Evolutionary conservation across 176 grass and related monocot genomes (phyloP), one percentile per base, ranked within the genome.

Genomic region (Eleusine indica): DNA sequence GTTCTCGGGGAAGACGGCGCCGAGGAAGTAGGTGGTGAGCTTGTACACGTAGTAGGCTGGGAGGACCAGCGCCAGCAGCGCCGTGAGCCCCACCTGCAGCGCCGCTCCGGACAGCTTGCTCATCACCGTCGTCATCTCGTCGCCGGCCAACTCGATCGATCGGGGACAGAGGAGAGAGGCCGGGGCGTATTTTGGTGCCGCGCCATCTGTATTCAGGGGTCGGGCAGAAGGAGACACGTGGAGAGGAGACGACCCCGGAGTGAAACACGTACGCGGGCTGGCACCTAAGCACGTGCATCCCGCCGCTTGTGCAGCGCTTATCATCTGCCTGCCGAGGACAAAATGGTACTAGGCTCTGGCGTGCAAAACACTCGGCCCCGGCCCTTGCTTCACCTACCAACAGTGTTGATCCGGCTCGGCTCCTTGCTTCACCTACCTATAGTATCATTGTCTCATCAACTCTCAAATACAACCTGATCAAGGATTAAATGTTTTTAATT

Each of bases 21-120:
- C 71, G 58, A 91, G 58, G 76, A 94, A 54, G 80, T 83, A 91
- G 60, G 71, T 40, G 75, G 88, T 80, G 60, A 86, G 60, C 75
- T 68, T 93, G 81, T 74, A 97, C 48, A 94, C 80, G 66, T 89
- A 86, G 64, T 88, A 86, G 13, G 82, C 40, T 69, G 88, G 76
- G 63, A 91, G 53, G 21, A 89, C 15, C 7, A 70, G 25, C 68
- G 82, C 17, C 17, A 88, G 73, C 29, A 60, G 64, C 42, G 79
- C 75, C 48, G 85, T 51, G 7, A 83, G 80, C 44, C 73, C 43
- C 66, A 52, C 43, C 80, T 43, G 42, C 35, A 77, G 5, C 18
- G 46, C 74, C 28, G 76, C 44, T 15, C 80, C 80, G 47, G 48
- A 35, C 8, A 88, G 39, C 75, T 16, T 39, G 38, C 74, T n/a